A percentile compares a stretch with the other conserved stretches of the same genome.
phyloP scores from a whole-genome alignment of 441 rosid genomes.

The Pelargonium hybrid region DNA sequence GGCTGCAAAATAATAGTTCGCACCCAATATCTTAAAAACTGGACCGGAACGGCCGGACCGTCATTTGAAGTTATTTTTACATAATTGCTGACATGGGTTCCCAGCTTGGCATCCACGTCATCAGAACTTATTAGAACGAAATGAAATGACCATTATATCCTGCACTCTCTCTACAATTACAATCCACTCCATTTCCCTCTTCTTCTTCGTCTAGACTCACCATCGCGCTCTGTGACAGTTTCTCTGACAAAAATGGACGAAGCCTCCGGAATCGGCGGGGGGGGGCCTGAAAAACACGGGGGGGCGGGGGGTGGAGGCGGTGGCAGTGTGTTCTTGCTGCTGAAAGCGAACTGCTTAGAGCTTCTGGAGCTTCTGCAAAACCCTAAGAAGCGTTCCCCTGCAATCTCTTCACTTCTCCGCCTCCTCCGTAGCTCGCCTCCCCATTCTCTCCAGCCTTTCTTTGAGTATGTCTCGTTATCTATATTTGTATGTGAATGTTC shows the following conservation, averaged over 20 bases:
- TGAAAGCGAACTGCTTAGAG: slow-evolving; percentile 50
- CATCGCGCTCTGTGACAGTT: not conserved
- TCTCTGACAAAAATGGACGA: not conserved
- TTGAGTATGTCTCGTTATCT: slow-evolving; percentile 39
- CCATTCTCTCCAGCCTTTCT: slow-evolving; percentile 52
- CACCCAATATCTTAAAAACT: too few species aligned
- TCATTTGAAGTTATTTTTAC: too few species aligned
- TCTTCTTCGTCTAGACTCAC: not conserved
- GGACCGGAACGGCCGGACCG: too few species aligned
- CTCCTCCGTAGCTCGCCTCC: slow-evolving; percentile 46
- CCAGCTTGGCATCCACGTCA: too few species aligned
- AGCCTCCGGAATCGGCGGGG: not conserved
- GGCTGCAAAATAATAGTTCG: too few species aligned
- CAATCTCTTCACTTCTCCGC: slow-evolving; percentile 37
- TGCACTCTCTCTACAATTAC: not conserved
- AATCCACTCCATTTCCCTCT: not conserved
- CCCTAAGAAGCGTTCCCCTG: slow-evolving; percentile 38
- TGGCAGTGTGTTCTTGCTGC: slow-evolving; percentile 30
- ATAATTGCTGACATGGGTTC: too few species aligned
- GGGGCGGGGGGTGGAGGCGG: not conserved
- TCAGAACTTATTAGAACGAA: too few species aligned
- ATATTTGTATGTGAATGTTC: not conserved
- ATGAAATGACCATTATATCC: not conserved
- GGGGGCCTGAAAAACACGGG: not conserved
- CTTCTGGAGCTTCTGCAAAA: slow-evolving; percentile 57